Percentiles rank a stretch among this genome's conserved stretches.
Evolutionary conservation across 495 filamentous ascomycete species (phyloP).

Genomic region (Trichoderma erinaceum): DNA sequence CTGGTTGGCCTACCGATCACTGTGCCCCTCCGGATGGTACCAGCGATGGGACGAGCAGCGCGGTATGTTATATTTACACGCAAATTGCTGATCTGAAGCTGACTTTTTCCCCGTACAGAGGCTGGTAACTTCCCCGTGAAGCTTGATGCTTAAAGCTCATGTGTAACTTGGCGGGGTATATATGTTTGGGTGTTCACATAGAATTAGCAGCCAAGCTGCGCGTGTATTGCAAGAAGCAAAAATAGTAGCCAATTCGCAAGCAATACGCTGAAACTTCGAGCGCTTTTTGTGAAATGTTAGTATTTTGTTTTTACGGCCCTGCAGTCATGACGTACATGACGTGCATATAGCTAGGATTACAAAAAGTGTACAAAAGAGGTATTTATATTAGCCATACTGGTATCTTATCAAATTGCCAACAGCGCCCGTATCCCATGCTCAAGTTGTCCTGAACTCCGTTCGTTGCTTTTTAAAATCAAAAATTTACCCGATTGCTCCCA

Average conservation of each 20-base stretch:
- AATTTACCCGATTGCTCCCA: not conserved
- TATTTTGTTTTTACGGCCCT: not conserved
- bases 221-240: slow-evolving; percentile 1
- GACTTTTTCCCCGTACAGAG: slow-evolving; percentile 48
- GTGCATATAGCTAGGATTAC: not conserved
- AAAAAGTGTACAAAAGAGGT: not conserved
- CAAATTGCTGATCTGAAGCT: slow-evolving; percentile 14
- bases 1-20: slow-evolving; percentile 87
- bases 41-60: slow-evolving; percentile 96
- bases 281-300: not conserved
- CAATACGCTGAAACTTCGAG: not conserved
- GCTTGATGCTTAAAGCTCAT: slow-evolving; percentile 43
- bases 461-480: not conserved
- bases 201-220: slow-evolving; percentile 11
- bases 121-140: slow-evolving; percentile 83
- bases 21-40: slow-evolving; percentile 94
- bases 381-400: not conserved
- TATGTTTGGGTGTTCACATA: slow-evolving; percentile 12
- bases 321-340: not conserved
- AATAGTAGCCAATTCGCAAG: slow-evolving; percentile 1
- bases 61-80: slow-evolving; percentile 52
- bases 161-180: slow-evolving; percentile 13
- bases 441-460: not conserved
- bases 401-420: not conserved
- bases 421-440: not conserved